phyloP scores from a whole-genome alignment of 768 basidiomycete genomes.

The Rubroboletus satanas region DNA sequence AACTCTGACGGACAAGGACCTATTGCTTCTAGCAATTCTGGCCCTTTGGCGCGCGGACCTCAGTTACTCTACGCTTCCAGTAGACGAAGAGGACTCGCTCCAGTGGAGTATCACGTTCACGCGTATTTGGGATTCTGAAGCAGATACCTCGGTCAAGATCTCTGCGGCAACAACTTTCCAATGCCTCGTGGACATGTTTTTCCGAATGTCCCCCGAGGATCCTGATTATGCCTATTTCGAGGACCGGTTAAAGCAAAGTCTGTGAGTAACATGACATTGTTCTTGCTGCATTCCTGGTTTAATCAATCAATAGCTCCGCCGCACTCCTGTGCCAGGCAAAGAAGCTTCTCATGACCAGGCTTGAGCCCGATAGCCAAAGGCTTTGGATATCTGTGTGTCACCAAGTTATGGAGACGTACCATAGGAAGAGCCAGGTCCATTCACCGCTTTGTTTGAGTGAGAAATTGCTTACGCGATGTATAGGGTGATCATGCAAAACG shows the following conservation, averaged over 20 bases:
- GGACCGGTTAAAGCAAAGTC: conserved; percentile 42
- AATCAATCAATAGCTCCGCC: conserved; percentile 14
- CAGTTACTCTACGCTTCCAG: conserved; percentile 49
- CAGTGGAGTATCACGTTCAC: conserved; percentile 47
- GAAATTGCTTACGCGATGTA: conserved; percentile 4
- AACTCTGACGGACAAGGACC: conserved; percentile 62
- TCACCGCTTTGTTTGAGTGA: neutral
- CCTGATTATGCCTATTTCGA: conserved; percentile 35
- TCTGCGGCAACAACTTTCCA: conserved; percentile 52
- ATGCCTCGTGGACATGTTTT: conserved; percentile 41
- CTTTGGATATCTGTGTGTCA: conserved; percentile 66
- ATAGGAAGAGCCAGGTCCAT: conserved; percentile 46
- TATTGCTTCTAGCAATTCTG: conserved; percentile 65
- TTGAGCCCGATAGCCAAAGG: conserved; percentile 58
- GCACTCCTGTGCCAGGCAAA: conserved; percentile 46
- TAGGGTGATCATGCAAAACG: conserved; percentile 44
- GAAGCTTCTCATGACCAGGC: conserved; percentile 56
- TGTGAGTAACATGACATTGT: conserved; percentile 38
- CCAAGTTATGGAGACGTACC: conserved; percentile 56
- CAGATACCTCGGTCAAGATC: conserved; percentile 64
- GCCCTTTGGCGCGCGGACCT: conserved; percentile 62
- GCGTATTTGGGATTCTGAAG: conserved; percentile 58
- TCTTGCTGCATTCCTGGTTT: neutral
- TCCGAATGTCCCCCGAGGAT: conserved; percentile 40
- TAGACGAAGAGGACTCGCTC: conserved; percentile 39